Base-by-base conservation (phyloP, 306 rosid species). In the Sicyos edulis region DNA sequence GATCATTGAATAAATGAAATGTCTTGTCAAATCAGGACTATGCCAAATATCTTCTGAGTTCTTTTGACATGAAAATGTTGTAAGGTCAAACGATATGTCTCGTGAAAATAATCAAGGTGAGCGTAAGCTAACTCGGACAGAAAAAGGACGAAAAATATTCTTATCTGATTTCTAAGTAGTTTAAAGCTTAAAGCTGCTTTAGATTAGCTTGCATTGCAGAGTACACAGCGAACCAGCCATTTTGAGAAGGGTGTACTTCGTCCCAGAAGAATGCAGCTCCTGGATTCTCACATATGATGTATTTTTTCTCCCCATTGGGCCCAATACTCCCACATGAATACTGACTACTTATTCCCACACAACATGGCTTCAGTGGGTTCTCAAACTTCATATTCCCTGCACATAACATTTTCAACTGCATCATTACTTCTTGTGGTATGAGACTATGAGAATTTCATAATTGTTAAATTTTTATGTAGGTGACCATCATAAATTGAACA, bases 221-320 rank as follows among this genome's bases (percentile, higher is more conserved):
- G 78, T 79, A 87, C 13, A 93, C 91, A 15, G 93, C 95, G 5
- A 68, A 78, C 98, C 98, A 93, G 2, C 96, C 98, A 34, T 87
- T 86, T 37, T 93, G 82, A 1, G 97, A 81, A 1, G 98, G 97
- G 61, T 93, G 98, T 53, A 76, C 87, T 24, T 24, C 7, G 72
- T 93, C 98, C 98, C 98, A 93, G 74, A 93, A 93, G 87, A 93
- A 93, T 15, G 96, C 64, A 0, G 90, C 76, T 67, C 77, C 57
- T 0, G 96, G 97, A 37, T 86, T 52, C 12, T 85, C 78, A 51
- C 98, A 93, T 0, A 93, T 76, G 19, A 51, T 71, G 59, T 85
- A 93, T 70, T 82, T 87, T 83, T 80, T 93, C 20, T 63, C 82
- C 0, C 82, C 85, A 10, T 76, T 81, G 11, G 20, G n/a, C 11